phyloP scores from a whole-genome alignment of 1,284 basidiomycete species.

The Marasmius tenuissimus region DNA sequence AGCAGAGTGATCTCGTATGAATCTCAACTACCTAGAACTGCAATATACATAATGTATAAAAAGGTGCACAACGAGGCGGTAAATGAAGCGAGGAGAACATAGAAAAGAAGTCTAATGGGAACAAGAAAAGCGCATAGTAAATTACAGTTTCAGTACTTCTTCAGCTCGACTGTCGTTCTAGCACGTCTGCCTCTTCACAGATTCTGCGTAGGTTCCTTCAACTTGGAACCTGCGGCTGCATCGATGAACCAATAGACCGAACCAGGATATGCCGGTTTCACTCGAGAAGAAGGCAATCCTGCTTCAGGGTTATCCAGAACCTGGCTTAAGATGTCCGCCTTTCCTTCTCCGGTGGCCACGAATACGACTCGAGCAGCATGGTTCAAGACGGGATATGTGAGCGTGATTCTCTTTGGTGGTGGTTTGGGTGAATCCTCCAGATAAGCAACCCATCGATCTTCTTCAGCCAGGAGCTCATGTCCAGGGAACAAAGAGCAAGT shows the following conservation, averaged over 20 bases:
- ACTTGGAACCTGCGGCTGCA: constrained; percentile 71
- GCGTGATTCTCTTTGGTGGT: constrained; percentile 86
- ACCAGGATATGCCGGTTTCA: constrained; percentile 80
- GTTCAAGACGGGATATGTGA: constrained; percentile 92
- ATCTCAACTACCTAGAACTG: not conserved
- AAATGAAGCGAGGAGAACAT: not conserved
- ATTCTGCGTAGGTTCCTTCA: constrained; percentile 58
- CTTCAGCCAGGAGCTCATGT: constrained; percentile 83
- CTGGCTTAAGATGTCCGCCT: constrained; percentile 74
- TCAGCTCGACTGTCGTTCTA: not conserved
- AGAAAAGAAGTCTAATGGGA: not conserved
- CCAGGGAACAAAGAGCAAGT: constrained; percentile 95
- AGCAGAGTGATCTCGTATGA: not conserved
- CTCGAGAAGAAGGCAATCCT: constrained; percentile 82
- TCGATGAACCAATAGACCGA: constrained; percentile 92
- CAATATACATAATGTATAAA: not conserved
- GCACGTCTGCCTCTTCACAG: constrained; percentile 29
- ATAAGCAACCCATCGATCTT: constrained; percentile 92
- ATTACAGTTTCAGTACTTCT: constrained; percentile 6
- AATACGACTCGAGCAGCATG: constrained; percentile 89
- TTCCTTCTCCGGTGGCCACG: constrained; percentile 82
- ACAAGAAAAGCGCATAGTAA: constrained; percentile 5
- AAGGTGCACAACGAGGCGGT: not conserved
- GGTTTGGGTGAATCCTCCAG: constrained; percentile 94
- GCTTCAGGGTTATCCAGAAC: constrained; percentile 83